These are phyloP conservation scores for Spizellomyces punctatus DNA, from an alignment of 192 early-diverging fungal genomes.

Conservation along the genomic window DNA sequence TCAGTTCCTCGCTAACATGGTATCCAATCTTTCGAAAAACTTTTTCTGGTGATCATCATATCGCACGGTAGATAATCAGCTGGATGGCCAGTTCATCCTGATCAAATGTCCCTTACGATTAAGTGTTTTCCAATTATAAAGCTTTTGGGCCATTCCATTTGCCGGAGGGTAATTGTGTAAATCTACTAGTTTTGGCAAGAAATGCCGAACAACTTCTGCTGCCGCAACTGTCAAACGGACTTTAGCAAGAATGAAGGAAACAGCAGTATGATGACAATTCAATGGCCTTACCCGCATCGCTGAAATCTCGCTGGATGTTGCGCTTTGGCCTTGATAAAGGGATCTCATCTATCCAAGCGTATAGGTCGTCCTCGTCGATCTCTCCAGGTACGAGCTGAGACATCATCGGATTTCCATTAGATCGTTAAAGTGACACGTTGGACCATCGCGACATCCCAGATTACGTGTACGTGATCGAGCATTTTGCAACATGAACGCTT, in stretches of 20 bases:
- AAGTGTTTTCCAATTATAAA: slow-evolving; percentile 62
- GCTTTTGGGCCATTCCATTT: slow-evolving; percentile 50
- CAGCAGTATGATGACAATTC: neutral
- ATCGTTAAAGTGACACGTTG: too few species aligned
- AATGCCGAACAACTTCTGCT: slow-evolving; percentile 55
- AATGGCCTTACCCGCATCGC: slow-evolving; percentile 48
- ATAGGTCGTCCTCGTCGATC: slow-evolving; percentile 8
- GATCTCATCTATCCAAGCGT: slow-evolving; percentile 56
- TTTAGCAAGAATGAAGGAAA: slow-evolving; percentile 1
- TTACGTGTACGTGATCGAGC: too few species aligned
- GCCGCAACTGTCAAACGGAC: slow-evolving; percentile 36
- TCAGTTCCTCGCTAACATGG: slow-evolving; percentile 42
- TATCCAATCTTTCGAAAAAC: slow-evolving; percentile 52
- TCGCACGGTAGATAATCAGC: neutral
- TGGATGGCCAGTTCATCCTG: neutral
- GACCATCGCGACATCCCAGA: too few species aligned
- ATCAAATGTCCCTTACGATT: slow-evolving; percentile 40
- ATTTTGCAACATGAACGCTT: too few species aligned
- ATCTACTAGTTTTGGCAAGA: slow-evolving; percentile 55
- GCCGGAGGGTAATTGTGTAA: slow-evolving; percentile 59
- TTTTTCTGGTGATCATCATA: slow-evolving; percentile 41
- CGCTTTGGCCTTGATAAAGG: slow-evolving; percentile 54
- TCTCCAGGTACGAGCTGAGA: neutral
- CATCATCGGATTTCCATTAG: neutral
- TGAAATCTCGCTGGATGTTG: slow-evolving; percentile 58